Conservation (phyloP, 2,329 filamentous ascomycete species). For the Ophiobolus disseminans region DNA sequence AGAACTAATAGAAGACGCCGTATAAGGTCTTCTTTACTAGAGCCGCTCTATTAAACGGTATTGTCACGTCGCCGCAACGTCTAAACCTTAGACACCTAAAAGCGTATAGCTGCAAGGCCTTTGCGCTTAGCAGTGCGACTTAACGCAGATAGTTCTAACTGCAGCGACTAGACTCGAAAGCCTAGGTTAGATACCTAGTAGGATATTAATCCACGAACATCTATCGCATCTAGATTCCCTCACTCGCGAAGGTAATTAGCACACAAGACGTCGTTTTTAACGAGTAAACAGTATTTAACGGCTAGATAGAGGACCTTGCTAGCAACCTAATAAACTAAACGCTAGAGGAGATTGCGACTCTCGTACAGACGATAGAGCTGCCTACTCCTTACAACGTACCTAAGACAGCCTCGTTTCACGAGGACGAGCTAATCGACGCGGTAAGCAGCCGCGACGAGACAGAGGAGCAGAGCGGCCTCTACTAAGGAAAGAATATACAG, state of each 20-base stretch:
- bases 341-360: conserved; percentile 6
- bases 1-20: conserved; percentile 8
- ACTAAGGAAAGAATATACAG: background rate
- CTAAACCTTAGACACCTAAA: conserved; percentile 9
- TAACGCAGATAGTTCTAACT: conserved; percentile 1
- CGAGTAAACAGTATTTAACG: conserved; percentile 6
- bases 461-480: background rate
- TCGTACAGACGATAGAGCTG: conserved; percentile 2
- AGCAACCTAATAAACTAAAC: conserved; percentile 13
- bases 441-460: background rate
- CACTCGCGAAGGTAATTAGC: conserved; percentile 8
- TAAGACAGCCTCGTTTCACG: conserved; percentile 1
- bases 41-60: background rate
- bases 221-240: conserved; percentile 8
- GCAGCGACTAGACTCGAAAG: conserved; percentile 7
- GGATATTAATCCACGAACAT: conserved; percentile 10
- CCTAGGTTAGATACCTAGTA: conserved; percentile 12
- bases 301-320: conserved; percentile 12
- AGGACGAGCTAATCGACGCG: background rate
- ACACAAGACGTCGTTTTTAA: conserved; percentile 9
- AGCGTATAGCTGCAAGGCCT: conserved; percentile 13
- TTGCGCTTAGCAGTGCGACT: conserved; percentile 5
- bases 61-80: background rate
- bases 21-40: conserved; percentile 13
- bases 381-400: background rate